These are phyloP conservation scores for Suhomyces taliae DNA, from an alignment of 1,139 yeast genomes.

Conservation along the genomic window DNA sequence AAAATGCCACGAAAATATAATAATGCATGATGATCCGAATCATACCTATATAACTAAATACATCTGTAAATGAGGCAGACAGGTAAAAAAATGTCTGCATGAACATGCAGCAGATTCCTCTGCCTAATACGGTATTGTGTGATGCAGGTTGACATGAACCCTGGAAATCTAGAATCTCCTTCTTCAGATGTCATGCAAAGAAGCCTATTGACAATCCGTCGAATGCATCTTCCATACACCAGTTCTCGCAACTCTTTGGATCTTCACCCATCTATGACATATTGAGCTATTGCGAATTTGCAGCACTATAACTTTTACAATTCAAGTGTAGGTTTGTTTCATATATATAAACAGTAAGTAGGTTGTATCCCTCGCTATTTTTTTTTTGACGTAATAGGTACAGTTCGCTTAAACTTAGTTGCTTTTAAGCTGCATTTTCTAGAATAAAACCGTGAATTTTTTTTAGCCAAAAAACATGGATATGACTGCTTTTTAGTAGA, in stretches of 20 bases:
- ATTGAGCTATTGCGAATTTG: no score
- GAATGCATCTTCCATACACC: background rate
- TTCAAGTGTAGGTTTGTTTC: no score
- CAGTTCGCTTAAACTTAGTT: no score
- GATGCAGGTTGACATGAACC: background rate
- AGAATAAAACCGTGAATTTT: no score
- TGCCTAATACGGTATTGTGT: background rate
- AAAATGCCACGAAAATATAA: background rate
- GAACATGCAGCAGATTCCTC: background rate
- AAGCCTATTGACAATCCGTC: background rate
- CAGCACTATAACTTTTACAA: no score
- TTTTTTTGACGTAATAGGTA: no score
- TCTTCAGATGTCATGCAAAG: slow-evolving; percentile 6
- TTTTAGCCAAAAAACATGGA: no score
- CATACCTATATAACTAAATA: background rate
- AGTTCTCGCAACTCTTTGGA: background rate
- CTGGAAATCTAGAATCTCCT: background rate
- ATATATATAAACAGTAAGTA: no score
- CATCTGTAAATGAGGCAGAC: background rate
- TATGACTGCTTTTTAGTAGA: no score
- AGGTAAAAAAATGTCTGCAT: slow-evolving; percentile 2
- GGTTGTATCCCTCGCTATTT: no score
- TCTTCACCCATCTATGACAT: no score
- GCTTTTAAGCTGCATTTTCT: no score
- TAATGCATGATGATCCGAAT: background rate